Conservation (phyloP, 768 basidiomycete genomes). For the Ramaria sp. region DNA sequence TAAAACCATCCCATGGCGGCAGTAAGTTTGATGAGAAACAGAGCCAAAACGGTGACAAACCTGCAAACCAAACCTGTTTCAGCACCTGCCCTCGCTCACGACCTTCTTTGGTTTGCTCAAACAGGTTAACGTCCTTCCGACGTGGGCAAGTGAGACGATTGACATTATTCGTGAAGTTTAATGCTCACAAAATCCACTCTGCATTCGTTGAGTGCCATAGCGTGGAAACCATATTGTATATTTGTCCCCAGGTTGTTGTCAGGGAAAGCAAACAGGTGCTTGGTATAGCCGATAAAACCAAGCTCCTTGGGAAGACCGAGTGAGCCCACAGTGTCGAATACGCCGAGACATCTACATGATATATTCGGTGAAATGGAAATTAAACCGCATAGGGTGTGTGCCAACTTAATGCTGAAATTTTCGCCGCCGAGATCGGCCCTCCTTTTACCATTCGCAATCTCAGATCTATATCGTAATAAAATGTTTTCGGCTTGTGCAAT, state of each 20-base stretch:
- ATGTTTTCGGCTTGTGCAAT: background rate
- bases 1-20: background rate
- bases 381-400: background rate
- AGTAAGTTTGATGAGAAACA: background rate
- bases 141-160: background rate
- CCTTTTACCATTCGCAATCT: conserved; percentile 35
- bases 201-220: conserved; percentile 56
- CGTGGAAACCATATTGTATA: conserved; percentile 55
- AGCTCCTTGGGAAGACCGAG: conserved; percentile 61
- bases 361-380: background rate
- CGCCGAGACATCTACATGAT: conserved; percentile 46
- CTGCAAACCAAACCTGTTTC: conserved; percentile 68
- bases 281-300: conserved; percentile 30
- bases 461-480: too few species aligned
- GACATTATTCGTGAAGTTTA: background rate
- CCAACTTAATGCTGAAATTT: conserved; percentile 52
- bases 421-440: conserved; percentile 36
- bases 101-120: conserved; percentile 44
- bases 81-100: conserved; percentile 43
- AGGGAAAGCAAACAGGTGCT: conserved; percentile 47
- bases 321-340: conserved; percentile 72
- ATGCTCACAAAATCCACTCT: conserved; percentile 54
- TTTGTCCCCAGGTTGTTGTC: conserved; percentile 53
- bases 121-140: conserved; percentile 31
- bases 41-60: conserved; percentile 22